Conservation (phyloP, 176 grass and related monocot genomes). For the Saccharum officinarum region DNA sequence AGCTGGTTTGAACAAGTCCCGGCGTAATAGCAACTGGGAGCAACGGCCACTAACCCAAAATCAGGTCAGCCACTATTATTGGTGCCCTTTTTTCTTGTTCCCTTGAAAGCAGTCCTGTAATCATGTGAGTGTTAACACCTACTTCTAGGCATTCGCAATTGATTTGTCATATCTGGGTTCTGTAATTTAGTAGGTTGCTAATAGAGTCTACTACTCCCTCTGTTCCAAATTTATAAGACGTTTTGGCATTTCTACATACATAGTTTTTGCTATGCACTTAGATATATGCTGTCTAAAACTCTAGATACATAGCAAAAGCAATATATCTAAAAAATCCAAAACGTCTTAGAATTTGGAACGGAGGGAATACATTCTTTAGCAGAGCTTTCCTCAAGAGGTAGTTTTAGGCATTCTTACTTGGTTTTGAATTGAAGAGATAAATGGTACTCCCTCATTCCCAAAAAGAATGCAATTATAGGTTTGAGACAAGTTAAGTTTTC, state of each 20-base stretch:
- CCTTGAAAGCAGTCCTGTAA: neutral
- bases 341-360: too few relatives aligned
- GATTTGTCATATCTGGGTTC: constrained; percentile 3
- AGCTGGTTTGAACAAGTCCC: constrained; percentile 88
- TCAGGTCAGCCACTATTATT: constrained; percentile 50
- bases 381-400: neutral
- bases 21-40: constrained; percentile 91
- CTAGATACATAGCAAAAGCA: too few relatives aligned
- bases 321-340: too few relatives aligned
- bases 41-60: constrained; percentile 82
- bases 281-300: too few relatives aligned
- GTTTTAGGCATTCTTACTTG: neutral
- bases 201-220: neutral
- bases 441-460: neutral
- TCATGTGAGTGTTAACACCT: constrained; percentile 3
- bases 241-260: too few relatives aligned
- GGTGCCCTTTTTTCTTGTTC: neutral
- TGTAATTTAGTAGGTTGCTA: neutral
- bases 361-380: neutral
- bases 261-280: too few relatives aligned
- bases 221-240: neutral
- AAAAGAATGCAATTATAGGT: neutral
- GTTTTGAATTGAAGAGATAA: neutral
- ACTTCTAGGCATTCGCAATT: neutral
- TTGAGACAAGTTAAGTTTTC: neutral